These are phyloP conservation scores for Ilex asprella DNA, from an alignment of 257 asterid species.

Conservation along the genomic window DNA sequence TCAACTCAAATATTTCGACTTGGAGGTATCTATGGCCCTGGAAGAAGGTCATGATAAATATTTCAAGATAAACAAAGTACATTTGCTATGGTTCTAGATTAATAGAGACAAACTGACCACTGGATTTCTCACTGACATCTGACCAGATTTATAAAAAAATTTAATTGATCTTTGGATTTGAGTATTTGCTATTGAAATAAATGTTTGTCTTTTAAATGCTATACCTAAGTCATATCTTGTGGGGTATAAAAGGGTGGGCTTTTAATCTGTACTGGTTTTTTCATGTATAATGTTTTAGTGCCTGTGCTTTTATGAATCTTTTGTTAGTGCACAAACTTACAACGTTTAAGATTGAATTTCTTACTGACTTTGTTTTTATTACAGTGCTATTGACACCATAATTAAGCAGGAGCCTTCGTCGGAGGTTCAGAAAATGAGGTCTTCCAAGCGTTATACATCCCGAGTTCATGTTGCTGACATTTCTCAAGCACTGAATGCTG, in stretches of 20 bases:
- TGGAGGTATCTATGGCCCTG: constrained; percentile 95
- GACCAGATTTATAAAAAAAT: not conserved
- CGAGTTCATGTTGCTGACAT: constrained; percentile 86
- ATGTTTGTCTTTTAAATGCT: not conserved
- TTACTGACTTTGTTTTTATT: not conserved
- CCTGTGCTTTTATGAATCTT: not conserved
- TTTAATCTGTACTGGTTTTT: not conserved
- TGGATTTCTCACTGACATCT: not conserved
- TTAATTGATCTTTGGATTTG: not conserved
- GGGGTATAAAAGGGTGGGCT: not conserved
- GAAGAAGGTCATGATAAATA: constrained; percentile 60
- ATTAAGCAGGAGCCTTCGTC: constrained; percentile 58
- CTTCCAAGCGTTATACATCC: constrained; percentile 52
- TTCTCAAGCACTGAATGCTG: constrained; percentile 76
- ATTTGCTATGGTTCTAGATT: not conserved
- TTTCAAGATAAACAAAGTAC: not conserved
- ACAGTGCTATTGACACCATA: constrained; percentile 87
- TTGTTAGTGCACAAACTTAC: not conserved
- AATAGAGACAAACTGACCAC: not conserved
- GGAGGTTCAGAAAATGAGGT: constrained; percentile 48
- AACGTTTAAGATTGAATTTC: not conserved
- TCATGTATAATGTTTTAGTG: not conserved
- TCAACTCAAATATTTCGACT: constrained; percentile 72
- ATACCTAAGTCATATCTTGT: not conserved
- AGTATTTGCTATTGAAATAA: not conserved